These are phyloP conservation scores for Aaosphaeria arxii DNA, from an alignment of 2,329 filamentous ascomycete species.

Conservation along the genomic window DNA sequence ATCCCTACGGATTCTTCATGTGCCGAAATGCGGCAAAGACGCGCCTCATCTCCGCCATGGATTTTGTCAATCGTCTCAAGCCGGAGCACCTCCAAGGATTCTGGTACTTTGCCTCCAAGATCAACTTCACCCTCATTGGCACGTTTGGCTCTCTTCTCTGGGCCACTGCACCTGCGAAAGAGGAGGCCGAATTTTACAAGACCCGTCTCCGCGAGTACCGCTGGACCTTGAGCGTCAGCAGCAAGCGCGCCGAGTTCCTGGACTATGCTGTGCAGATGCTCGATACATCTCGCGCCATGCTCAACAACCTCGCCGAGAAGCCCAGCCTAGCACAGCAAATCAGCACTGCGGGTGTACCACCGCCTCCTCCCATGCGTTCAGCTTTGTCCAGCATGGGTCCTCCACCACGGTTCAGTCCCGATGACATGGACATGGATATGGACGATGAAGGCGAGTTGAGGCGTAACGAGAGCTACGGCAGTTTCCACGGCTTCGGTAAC, in stretches of 20 bases:
- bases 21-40: conserved; percentile 93
- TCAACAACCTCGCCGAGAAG: conserved; percentile 45
- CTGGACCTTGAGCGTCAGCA: conserved; percentile 88
- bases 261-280: conserved; percentile 45
- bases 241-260: conserved; percentile 61
- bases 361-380: conserved; percentile 14
- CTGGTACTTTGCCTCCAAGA: conserved; percentile 86
- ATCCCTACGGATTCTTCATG: conserved; percentile 84
- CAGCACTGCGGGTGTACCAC: conserved; percentile 37
- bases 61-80: conserved; percentile 90
- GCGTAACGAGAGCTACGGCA: conserved; percentile 20
- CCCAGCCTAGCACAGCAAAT: conserved; percentile 37
- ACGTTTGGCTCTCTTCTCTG: conserved; percentile 89
- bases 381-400: conserved; percentile 4
- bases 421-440: conserved; percentile 29
- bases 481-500: conserved; percentile 7
- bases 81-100: conserved; percentile 84
- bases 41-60: conserved; percentile 91
- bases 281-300: conserved; percentile 43
- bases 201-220: conserved; percentile 82
- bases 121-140: conserved; percentile 91
- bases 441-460: conserved; percentile 26
- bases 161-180: conserved; percentile 80
- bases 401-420: conserved; percentile 7
- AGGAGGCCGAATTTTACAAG: conserved; percentile 92